phyloP scores from a whole-genome alignment of 2,329 filamentous ascomycete genomes.

The Penicillium sp. region DNA sequence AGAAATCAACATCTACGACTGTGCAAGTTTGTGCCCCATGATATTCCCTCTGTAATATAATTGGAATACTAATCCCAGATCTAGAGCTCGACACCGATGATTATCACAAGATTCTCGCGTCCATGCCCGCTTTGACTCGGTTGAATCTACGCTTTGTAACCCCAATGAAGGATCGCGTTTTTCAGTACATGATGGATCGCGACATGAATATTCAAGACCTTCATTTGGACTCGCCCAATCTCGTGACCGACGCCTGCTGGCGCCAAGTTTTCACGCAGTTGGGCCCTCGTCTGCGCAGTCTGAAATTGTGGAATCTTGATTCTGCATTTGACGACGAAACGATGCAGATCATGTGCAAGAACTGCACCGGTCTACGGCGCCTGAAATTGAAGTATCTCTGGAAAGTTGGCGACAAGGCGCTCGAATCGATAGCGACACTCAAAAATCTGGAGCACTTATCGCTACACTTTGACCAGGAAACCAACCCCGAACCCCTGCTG shows the following conservation, averaged over 20 bases:
- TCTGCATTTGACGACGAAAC: slow-evolving; percentile 70
- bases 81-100: slow-evolving; percentile 67
- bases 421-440: slow-evolving; percentile 61
- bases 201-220: slow-evolving; percentile 64
- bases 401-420: slow-evolving; percentile 60
- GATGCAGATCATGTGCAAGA: slow-evolving; percentile 55
- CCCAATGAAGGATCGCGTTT: slow-evolving; percentile 79
- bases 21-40: slow-evolving; percentile 45
- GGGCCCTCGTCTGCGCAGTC: slow-evolving; percentile 58
- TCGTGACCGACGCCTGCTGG: slow-evolving; percentile 74
- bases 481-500: slow-evolving; percentile 55
- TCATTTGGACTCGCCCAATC: slow-evolving; percentile 76
- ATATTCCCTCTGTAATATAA: not conserved
- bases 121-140: slow-evolving; percentile 61
- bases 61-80: slow-evolving; percentile 25
- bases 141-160: slow-evolving; percentile 79
- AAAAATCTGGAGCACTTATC: slow-evolving; percentile 67
- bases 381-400: slow-evolving; percentile 81
- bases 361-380: slow-evolving; percentile 64
- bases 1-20: slow-evolving; percentile 56
- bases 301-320: slow-evolving; percentile 82
- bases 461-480: slow-evolving; percentile 58
- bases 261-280: slow-evolving; percentile 60
- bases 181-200: slow-evolving; percentile 74
- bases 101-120: slow-evolving; percentile 72